A percentile compares a stretch with the other conserved stretches of the same genome.
Evolutionary conservation across 768 basidiomycete species (phyloP).

Genomic region (Lentinus brumalis): DNA sequence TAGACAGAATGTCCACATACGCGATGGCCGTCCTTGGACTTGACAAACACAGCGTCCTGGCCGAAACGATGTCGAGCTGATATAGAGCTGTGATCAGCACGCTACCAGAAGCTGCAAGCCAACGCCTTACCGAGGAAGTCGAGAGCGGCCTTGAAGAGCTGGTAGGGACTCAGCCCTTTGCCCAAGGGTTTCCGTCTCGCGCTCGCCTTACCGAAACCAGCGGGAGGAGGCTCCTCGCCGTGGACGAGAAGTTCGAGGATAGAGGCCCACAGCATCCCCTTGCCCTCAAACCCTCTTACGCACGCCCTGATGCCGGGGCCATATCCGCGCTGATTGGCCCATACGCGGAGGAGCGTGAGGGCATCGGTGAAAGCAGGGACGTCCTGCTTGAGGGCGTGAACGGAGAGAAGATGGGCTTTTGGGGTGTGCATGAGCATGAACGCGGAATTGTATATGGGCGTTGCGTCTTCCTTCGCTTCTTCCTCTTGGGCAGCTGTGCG

Average conservation of each 20-base stretch:
- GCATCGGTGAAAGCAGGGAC: conserved; percentile 71
- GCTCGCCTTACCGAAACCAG: conserved; percentile 25
- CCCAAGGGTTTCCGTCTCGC: conserved; percentile 62
- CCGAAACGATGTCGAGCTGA: conserved; percentile 74
- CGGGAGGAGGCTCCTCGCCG: conserved; percentile 59
- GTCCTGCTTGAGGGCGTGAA: conserved; percentile 47
- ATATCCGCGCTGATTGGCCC: conserved; percentile 89
- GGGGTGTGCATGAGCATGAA: conserved; percentile 57
- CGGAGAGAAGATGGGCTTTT: conserved; percentile 48
- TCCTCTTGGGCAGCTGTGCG: conserved; percentile 41
- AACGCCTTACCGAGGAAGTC: conserved; percentile 76
- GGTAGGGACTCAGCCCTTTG: conserved; percentile 85
- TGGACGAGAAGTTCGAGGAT: conserved; percentile 60
- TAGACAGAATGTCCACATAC: conserved; percentile 38
- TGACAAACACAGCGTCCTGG: conserved; percentile 59
- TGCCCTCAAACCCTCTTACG: conserved; percentile 69
- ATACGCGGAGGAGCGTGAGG: conserved; percentile 77
- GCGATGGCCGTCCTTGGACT: conserved; percentile 51
- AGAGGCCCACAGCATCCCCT: conserved; percentile 69
- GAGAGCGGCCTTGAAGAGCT: conserved; percentile 81
- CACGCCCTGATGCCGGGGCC: conserved; percentile 56
- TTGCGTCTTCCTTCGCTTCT: conserved; percentile 39
- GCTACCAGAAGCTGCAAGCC: neutral
- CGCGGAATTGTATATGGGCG: conserved; percentile 80
- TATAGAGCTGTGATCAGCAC: neutral